phyloP scores from a whole-genome alignment of 345 rosid species.

The Pseudoturritis turrita region DNA sequence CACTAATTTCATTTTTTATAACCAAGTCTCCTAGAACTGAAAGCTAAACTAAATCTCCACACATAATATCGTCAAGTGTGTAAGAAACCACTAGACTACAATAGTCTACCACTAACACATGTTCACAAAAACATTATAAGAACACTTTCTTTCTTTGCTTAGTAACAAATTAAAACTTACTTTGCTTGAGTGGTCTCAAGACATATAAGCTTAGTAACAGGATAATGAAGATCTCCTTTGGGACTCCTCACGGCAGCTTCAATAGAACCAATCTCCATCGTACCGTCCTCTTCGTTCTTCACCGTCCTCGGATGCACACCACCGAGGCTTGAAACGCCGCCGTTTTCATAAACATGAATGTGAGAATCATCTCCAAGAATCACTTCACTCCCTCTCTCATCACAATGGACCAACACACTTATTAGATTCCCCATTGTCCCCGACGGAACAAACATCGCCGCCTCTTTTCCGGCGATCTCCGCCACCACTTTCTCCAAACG shows the following conservation, averaged over 20 bases:
- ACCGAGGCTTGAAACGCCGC: slow-evolving; percentile 80
- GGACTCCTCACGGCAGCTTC: slow-evolving; percentile 80
- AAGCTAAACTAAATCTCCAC: background rate
- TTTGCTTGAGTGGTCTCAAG: slow-evolving; percentile 90
- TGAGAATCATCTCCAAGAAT: slow-evolving; percentile 86
- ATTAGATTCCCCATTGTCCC: slow-evolving; percentile 97
- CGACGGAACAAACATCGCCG: slow-evolving; percentile 82
- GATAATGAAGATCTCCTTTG: slow-evolving; percentile 61
- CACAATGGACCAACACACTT: slow-evolving; percentile 88
- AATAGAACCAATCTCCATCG: slow-evolving; percentile 64
- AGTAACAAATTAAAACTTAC: slow-evolving; percentile 41
- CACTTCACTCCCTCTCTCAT: slow-evolving; percentile 85
- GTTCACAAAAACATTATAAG: background rate
- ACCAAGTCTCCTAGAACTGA: background rate
- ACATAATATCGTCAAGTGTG: background rate
- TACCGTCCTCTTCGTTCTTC: slow-evolving; percentile 76
- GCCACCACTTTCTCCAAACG: slow-evolving; percentile 71
- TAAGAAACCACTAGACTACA: background rate
- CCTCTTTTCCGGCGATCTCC: slow-evolving; percentile 72
- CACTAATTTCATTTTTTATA: background rate
- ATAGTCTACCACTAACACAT: background rate
- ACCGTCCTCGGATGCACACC: slow-evolving; percentile 87
- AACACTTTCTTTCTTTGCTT: background rate
- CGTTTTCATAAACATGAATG: slow-evolving; percentile 78
- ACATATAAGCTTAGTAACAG: slow-evolving; percentile 87